Evolutionary conservation across 352 stramenopile genomes (phyloP), one percentile per base, ranked within the genome.

Genomic region (Aphanomyces cochlioides): DNA sequence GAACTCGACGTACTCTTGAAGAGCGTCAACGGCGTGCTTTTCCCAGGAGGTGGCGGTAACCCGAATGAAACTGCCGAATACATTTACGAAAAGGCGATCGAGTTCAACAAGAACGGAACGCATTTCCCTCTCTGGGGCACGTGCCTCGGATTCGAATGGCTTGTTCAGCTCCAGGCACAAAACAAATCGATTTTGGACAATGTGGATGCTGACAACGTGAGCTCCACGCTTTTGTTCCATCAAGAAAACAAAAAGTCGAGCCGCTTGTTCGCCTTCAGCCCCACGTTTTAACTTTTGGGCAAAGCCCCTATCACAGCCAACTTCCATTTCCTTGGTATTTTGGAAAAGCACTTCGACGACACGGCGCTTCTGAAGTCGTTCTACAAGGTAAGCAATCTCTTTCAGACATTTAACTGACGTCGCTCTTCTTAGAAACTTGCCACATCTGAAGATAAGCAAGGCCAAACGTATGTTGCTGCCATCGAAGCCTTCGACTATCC

Each of bases 401-500:
- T n/a, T 45, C 19, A 45, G 19, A 12, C 15, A 17, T 10, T 19
- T 17, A n/a, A 39, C 15, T 19, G 54, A 39, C 13, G 17, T 45
- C 39, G 17, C 15, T 40, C 6, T 12, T n/a, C 34, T n/a, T 41
- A 61, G 64, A 50, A 39, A 19, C 61, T 92, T 17, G 56, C 84
- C 5, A 89, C 81, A 21, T 90, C 88, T 58, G 56, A 82, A 7
- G 81, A 91, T 56, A 81, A 84, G 64, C 59, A 85, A n/a, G 89
- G 89, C 17, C 53, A 80, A 37, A 73, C 84, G 61, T 98, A 97
- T 67, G 85, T 97, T 21, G 93, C 87, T 50, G 89, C 86, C 7
- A 90, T 96, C 47, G 90, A 98, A 77, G 82, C 85, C 28, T 86
- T 89, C 38, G 69, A 84, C 47, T 91, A 93, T 63, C 90, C 90